Evolutionary conservation across 1,139 yeast genomes (phyloP), one percentile per base, ranked within the genome.

Genomic region (Yamadazyma atlantica): DNA sequence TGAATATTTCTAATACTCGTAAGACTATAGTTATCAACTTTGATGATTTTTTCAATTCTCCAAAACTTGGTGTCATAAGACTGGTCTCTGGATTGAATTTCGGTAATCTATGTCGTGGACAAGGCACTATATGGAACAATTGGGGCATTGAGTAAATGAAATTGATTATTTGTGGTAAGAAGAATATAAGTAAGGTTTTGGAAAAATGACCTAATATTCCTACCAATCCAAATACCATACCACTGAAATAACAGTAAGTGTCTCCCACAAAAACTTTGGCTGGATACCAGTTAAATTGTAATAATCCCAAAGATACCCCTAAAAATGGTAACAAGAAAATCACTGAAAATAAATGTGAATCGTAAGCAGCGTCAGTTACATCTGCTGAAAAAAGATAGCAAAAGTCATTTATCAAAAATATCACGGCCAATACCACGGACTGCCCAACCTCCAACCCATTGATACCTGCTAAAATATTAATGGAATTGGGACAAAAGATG

Each of bases 391-490:
- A 52, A 40, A 89, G 63, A 59, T 89, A 92, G 29, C 86, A 73
- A 18, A 74, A 55, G 58, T 92, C 98, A 60, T 92, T 92, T 33
- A 82, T 51, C 24, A 92, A 64, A 38, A 92, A 75, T 25, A 88
- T 72, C 0, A 80, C 37, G 0, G 88, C 89, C 42, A 92, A 69
- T 0, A 92, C 83, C 11, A 92, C 73, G 25, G 95, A 82, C 61
- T 92, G 98, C 16, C 97, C 97, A 10, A 89, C 97, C 61, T 92
- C 99, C 32, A 92, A 70, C 0, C 99, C 99, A 58, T 92, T 92
- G 38, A 92, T 78, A 3, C 99, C 99, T 0, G 99, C 99, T 33
- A 90, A 69, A 39, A 92, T 92, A 58, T 92, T 92, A 60, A 92
- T 90, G n/a, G 97, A 85, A 58, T 92, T 92, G 18, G 99, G 97